Evolutionary conservation across 331 rosid genomes (phyloP), one percentile per base, ranked within the genome.

Genomic region (Pyracantha coccinea): DNA sequence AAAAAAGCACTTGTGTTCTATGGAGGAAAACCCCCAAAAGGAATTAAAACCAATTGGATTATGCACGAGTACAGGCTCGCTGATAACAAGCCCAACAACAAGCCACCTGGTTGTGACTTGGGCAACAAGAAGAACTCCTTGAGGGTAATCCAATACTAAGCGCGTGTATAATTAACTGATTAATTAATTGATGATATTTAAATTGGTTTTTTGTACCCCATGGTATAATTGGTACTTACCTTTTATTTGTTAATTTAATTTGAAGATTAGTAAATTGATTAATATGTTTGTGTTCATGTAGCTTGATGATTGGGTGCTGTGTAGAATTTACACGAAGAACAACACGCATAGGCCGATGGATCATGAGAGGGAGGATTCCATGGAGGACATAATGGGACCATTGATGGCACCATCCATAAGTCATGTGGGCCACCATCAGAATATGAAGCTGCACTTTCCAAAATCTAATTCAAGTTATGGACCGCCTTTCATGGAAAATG

Each of bases 291-390:
- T 25, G 3, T 7, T 75, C 3, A 60, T 50, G 41, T 76, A 93
- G 98, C 95, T 91, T 41, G 98, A 93, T 71, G 98, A 91, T 80
- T 93, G 96, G 96, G 97, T 93, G 64, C 71, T 93, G 32, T 93
- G 98, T 84, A 97, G 98, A 78, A 93, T 93, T 76, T 93, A 91
- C 89, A 88, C 91, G 90, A 93, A 91, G 85, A 87, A 71, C 82
- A 91, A 86, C 74, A 72, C 94, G 5, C 90, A 82, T 55, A 87
- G 89, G 41, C 74, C 86, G 0, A 24, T 86, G 73, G 91, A 86
- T 50, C 92, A 83, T 5, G 96, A 87, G 8, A 86, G 87, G 71
- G 94, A 89, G 55, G 96, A 88, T 17, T 75, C 89, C 10, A 73
- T 86, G 80, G 92, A 85, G 14, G 93, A 85, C 19, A 50, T 85